Evolutionary conservation across 2,329 filamentous ascomycete species (phyloP).

Genomic region (Calycina marina): DNA sequence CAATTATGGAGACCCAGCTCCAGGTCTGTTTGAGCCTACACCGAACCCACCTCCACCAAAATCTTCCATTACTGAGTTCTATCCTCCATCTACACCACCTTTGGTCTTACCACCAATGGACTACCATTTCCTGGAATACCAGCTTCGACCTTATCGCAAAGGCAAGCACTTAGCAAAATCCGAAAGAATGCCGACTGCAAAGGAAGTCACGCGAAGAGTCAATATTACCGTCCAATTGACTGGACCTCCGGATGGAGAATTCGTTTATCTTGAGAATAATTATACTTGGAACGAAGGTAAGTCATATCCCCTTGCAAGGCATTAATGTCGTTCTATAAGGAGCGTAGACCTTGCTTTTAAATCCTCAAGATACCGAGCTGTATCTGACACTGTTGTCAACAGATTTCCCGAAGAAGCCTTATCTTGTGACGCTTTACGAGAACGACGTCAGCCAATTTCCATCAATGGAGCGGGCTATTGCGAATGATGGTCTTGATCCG

Average conservation of each 20-base stretch:
- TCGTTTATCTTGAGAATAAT: conserved; percentile 20
- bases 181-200: conserved; percentile 17
- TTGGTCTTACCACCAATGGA: conserved; percentile 14
- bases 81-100: background rate
- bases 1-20: conserved; percentile 20
- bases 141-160: conserved; percentile 16
- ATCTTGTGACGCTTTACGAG: conserved; percentile 31
- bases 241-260: conserved; percentile 7
- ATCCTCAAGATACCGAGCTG: too few species aligned
- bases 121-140: conserved; percentile 22
- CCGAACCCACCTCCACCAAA: conserved; percentile 5
- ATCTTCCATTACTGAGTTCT: background rate
- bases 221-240: conserved; percentile 23
- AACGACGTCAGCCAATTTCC: conserved; percentile 24
- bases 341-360: too few species aligned
- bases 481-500: conserved; percentile 29
- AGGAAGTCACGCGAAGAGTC: conserved; percentile 25
- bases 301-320: too few species aligned
- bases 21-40: conserved; percentile 11
- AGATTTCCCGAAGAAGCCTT: conserved; percentile 26
- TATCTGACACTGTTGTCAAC: too few species aligned
- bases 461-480: conserved; percentile 27
- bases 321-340: too few species aligned
- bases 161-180: conserved; percentile 2
- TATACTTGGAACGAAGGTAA: conserved; percentile 24